Evolutionary conservation across 2,329 filamentous ascomycete species (phyloP).

Genomic region (Pseudophaeomoniella oleicola): DNA sequence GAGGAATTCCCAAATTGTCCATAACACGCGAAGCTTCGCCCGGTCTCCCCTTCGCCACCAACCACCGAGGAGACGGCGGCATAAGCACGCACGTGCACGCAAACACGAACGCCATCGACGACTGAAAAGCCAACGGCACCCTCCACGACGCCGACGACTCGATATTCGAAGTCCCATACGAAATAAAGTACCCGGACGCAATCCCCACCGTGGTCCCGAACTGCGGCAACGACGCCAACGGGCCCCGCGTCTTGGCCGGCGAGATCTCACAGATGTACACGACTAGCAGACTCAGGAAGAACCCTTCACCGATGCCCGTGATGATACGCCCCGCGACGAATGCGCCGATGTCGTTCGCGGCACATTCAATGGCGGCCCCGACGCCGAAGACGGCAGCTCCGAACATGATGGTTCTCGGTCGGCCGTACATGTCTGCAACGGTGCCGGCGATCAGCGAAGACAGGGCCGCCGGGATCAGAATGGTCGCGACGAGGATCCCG

Average conservation of each 20-base stretch:
- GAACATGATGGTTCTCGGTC: conserved; percentile 33
- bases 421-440: conserved; percentile 37
- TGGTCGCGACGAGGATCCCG: conserved; percentile 44
- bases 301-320: conserved; percentile 44
- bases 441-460: conserved; percentile 44
- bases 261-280: conserved; percentile 48
- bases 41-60: conserved; percentile 32
- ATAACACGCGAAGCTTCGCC: conserved; percentile 30
- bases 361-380: conserved; percentile 39
- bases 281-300: conserved; percentile 41
- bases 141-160: conserved; percentile 39
- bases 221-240: conserved; percentile 38
- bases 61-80: conserved; percentile 44
- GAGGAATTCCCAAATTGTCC: conserved; percentile 27
- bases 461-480: conserved; percentile 42
- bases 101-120: conserved; percentile 25
- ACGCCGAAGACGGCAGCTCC: conserved; percentile 38
- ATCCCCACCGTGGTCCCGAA: conserved; percentile 36
- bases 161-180: conserved; percentile 39
- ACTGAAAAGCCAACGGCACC: conserved; percentile 38
- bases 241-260: conserved; percentile 34
- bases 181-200: conserved; percentile 43
- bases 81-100: conserved; percentile 25
- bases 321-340: conserved; percentile 41
- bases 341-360: conserved; percentile 31